These are phyloP conservation scores for Metroxylon sagu DNA, from an alignment of 176 grass and related monocot genomes.

Conservation along the genomic window DNA sequence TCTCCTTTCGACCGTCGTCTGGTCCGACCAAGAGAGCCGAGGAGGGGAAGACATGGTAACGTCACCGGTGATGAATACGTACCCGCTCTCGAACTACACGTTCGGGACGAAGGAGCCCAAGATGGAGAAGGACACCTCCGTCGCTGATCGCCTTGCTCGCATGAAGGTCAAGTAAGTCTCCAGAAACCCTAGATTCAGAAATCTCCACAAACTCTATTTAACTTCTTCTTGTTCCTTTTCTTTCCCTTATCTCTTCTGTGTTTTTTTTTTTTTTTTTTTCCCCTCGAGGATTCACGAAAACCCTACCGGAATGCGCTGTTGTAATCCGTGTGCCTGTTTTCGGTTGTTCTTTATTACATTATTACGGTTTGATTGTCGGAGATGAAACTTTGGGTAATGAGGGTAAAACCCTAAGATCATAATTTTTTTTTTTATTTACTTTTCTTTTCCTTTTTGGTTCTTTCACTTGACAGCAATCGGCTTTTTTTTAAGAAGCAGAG, in stretches of 20 bases:
- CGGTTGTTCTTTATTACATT: too few relatives aligned
- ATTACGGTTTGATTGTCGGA: too few relatives aligned
- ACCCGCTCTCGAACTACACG: slow-evolving; percentile 4
- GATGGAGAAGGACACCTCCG: slow-evolving; percentile 16
- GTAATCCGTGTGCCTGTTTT: too few relatives aligned
- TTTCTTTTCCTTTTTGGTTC: too few relatives aligned
- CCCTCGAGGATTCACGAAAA: background rate
- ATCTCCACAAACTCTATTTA: too few relatives aligned
- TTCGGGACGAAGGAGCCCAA: slow-evolving; percentile 12
- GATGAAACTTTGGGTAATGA: too few relatives aligned
- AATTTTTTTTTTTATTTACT: too few relatives aligned
- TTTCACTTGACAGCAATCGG: too few relatives aligned
- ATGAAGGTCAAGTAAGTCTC: slow-evolving; percentile 10
- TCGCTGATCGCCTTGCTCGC: slow-evolving; percentile 6
- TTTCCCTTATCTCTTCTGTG: background rate
- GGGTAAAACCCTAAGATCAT: too few relatives aligned
- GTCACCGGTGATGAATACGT: slow-evolving; percentile 7
- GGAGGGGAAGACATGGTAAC: slow-evolving; percentile 4
- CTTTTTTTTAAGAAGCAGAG: too few relatives aligned
- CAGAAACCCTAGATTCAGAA: too few relatives aligned
- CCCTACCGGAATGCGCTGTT: too few relatives aligned
- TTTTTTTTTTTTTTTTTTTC: background rate
- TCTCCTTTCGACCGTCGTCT: background rate
- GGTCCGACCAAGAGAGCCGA: background rate
- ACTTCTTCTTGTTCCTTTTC: background rate